Evolutionary conservation across 768 basidiomycete species (phyloP).

Genomic region (Pholiota microspora): DNA sequence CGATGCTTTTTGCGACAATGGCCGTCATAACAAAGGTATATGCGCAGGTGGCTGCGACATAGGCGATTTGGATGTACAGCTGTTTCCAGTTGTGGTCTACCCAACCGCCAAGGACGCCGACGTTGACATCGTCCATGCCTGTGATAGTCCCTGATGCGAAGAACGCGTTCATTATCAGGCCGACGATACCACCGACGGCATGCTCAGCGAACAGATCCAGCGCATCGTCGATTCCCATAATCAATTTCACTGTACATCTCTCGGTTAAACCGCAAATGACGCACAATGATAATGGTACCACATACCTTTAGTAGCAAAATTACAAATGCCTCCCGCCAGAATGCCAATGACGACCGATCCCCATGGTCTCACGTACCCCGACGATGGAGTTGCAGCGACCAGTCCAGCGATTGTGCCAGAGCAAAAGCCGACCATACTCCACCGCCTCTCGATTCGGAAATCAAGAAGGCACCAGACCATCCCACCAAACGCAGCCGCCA

Average conservation of each 20-base stretch:
- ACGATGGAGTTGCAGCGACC: constrained; percentile 86
- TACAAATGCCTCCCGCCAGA: constrained; percentile 69
- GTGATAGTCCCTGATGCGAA: constrained; percentile 70
- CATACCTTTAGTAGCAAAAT: constrained; percentile 82
- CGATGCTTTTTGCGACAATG: constrained; percentile 52
- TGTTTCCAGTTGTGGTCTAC: constrained; percentile 77
- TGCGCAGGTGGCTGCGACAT: constrained; percentile 52
- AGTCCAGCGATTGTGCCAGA: constrained; percentile 89
- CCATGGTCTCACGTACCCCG: constrained; percentile 80
- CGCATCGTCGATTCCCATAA: constrained; percentile 78
- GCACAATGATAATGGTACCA: constrained; percentile 5
- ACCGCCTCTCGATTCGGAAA: constrained; percentile 77
- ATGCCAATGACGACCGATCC: constrained; percentile 74
- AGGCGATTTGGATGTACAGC: constrained; percentile 74
- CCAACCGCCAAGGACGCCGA: constrained; percentile 59
- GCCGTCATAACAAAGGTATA: constrained; percentile 68
- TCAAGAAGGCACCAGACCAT: constrained; percentile 83
- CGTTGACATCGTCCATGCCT: constrained; percentile 65
- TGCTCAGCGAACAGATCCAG: constrained; percentile 93
- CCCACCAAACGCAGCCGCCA: constrained; percentile 79
- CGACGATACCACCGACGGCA: constrained; percentile 80
- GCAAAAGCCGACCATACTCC: constrained; percentile 91
- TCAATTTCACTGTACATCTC: constrained; percentile 53
- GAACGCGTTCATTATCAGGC: constrained; percentile 68
- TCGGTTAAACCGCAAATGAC: not conserved